These are phyloP conservation scores for Fraxinus paxiana DNA, from an alignment of 305 asterid genomes.

Conservation along the genomic window DNA sequence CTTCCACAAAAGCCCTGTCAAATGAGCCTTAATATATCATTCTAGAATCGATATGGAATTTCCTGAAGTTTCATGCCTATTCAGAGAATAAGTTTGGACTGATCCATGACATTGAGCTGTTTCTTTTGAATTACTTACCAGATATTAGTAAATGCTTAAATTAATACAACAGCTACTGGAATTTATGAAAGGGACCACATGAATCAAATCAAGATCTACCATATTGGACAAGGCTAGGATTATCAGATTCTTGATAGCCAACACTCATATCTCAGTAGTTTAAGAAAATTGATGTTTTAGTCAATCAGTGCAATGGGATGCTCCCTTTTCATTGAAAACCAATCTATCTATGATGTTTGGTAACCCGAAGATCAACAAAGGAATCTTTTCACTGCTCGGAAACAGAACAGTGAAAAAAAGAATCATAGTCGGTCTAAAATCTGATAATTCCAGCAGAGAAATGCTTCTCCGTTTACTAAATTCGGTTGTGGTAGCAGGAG, in stretches of 20 bases:
- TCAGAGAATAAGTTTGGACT: background rate
- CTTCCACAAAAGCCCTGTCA: background rate
- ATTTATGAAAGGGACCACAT: constrained; percentile 34
- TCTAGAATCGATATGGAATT: background rate
- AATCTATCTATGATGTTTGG: constrained; percentile 35
- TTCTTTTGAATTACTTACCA: constrained; percentile 18
- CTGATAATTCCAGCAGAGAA: constrained; percentile 62
- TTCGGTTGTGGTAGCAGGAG: constrained; percentile 38
- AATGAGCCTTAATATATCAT: background rate
- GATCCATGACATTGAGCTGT: background rate
- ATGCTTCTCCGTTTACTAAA: constrained; percentile 57
- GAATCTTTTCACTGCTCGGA: constrained; percentile 39
- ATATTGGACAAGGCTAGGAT: background rate
- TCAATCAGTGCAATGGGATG: constrained; percentile 27
- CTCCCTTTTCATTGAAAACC: constrained; percentile 17
- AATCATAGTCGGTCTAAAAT: constrained; percentile 59
- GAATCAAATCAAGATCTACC: constrained; percentile 18
- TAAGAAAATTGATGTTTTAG: background rate
- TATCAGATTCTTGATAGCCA: constrained; percentile 10
- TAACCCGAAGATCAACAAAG: constrained; percentile 30
- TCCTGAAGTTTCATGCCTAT: background rate
- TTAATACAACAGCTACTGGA: constrained; percentile 21
- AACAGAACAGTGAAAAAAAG: constrained; percentile 31
- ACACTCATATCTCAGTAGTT: background rate
- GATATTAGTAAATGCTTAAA: constrained; percentile 30